phyloP scores from a whole-genome alignment of 805 yeast genomes.

The Myxozyma geophila region DNA sequence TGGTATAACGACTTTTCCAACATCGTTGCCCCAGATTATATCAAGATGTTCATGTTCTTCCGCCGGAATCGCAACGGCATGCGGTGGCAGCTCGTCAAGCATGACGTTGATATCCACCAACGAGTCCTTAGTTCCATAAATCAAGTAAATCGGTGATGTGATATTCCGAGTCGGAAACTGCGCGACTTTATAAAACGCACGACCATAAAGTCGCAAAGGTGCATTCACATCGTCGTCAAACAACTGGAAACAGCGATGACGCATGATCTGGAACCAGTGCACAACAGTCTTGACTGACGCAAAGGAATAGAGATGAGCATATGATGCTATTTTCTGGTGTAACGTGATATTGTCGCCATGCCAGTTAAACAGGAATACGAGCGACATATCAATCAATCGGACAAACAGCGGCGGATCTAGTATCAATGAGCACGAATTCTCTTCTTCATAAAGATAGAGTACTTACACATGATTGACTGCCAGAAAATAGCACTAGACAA shows the following conservation, averaged over 20 bases:
- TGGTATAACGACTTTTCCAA: conserved; percentile 53
- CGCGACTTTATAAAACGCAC: conserved; percentile 54
- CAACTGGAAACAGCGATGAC: conserved; percentile 81
- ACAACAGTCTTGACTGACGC: conserved; percentile 91
- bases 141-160: conserved; percentile 70
- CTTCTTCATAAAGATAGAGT: background rate
- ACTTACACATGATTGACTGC: conserved; percentile 63
- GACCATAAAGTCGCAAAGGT: conserved; percentile 42
- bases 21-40: conserved; percentile 82
- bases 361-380: conserved; percentile 79
- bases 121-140: conserved; percentile 82
- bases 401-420: conserved; percentile 70
- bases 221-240: conserved; percentile 63
- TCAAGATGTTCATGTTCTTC: conserved; percentile 86
- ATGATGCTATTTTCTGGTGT: conserved; percentile 76
- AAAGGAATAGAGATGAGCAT: conserved; percentile 86
- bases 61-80: conserved; percentile 56
- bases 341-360: conserved; percentile 67
- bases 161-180: conserved; percentile 71
- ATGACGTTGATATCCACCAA: conserved; percentile 84
- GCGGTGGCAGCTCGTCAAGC: conserved; percentile 65
- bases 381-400: conserved; percentile 70
- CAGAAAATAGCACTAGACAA: conserved; percentile 79
- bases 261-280: conserved; percentile 94
- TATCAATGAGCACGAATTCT: background rate